Conservation (phyloP, 2,329 filamentous ascomycete genomes). For the Fusarium sp. region DNA sequence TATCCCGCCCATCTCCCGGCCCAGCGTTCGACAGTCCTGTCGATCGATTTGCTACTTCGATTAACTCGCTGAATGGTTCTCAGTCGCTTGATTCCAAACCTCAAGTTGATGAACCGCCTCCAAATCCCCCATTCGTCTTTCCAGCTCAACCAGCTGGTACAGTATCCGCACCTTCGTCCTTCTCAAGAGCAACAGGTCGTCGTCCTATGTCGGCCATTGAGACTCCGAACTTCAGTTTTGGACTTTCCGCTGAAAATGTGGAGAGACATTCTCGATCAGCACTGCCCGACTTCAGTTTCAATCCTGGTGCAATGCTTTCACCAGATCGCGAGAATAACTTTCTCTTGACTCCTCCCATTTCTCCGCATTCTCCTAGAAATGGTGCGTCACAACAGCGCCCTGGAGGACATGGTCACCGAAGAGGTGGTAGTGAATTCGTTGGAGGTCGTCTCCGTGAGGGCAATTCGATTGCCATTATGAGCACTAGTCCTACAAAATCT, state of each 20-base stretch:
- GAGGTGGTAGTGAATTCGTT: constrained; percentile 88
- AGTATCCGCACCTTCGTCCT: constrained; percentile 59
- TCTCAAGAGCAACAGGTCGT: constrained; percentile 60
- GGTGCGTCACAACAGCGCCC: constrained; percentile 68
- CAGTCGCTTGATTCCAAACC: constrained; percentile 26
- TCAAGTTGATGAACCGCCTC: constrained; percentile 54
- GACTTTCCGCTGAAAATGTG: constrained; percentile 46
- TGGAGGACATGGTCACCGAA: constrained; percentile 77
- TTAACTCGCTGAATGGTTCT: constrained; percentile 31
- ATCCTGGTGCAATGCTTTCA: constrained; percentile 62
- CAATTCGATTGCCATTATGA: constrained; percentile 70
- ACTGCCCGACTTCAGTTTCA: constrained; percentile 67
- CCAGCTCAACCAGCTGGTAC: constrained; percentile 61
- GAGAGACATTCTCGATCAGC: constrained; percentile 49
- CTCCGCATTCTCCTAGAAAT: constrained; percentile 62
- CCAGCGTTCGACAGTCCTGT: constrained; percentile 43
- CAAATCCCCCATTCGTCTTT: constrained; percentile 74
- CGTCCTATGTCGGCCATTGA: constrained; percentile 66
- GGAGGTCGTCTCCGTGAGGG: constrained; percentile 74
- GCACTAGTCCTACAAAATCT: constrained; percentile 75
- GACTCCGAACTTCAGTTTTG: constrained; percentile 50
- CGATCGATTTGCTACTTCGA: constrained; percentile 41
- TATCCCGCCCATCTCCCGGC: constrained; percentile 46
- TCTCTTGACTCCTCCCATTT: constrained; percentile 65
- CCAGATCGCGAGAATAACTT: constrained; percentile 49